These are phyloP conservation scores for Cymbopogon citratus DNA, from an alignment of 176 grass and related monocot genomes.

Conservation along the genomic window DNA sequence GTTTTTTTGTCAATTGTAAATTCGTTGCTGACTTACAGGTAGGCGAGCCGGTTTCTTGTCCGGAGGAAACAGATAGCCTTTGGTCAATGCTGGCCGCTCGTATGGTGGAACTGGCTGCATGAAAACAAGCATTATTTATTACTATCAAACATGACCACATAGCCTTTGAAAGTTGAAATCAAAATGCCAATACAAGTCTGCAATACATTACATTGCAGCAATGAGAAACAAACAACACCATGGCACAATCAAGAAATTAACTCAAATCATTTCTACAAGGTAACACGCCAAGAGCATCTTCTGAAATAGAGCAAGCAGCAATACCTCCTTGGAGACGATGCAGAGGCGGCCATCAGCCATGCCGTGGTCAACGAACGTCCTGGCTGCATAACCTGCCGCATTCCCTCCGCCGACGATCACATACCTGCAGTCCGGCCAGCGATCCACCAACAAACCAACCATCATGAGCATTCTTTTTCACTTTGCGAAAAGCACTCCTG, in stretches of 20 bases:
- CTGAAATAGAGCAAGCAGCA: not conserved
- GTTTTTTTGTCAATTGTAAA: not conserved
- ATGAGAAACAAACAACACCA: not conserved
- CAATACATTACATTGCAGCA: not conserved
- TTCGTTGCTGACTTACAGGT: conserved; percentile 49
- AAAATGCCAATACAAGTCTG: not conserved
- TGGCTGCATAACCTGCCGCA: conserved; percentile 75
- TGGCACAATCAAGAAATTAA: not conserved
- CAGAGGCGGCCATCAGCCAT: conserved; percentile 84
- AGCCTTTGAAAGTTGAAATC: not conserved
- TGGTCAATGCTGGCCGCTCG: conserved; percentile 86
- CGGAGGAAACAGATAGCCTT: conserved; percentile 85
- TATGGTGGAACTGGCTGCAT: conserved; percentile 74
- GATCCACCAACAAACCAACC: not conserved
- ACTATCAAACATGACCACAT: not conserved
- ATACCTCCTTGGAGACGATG: conserved; percentile 92
- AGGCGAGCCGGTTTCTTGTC: conserved; percentile 91
- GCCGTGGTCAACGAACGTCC: conserved; percentile 82
- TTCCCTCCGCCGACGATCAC: conserved; percentile 95
- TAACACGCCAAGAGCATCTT: not conserved
- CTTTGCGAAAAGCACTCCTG: not conserved
- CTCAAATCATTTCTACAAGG: not conserved
- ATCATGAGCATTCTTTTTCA: not conserved
- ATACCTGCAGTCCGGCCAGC: conserved; percentile 41
- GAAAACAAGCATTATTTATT: not conserved